phyloP scores from a whole-genome alignment of 805 yeast species.

The Metschnikowia bowlesiae region DNA sequence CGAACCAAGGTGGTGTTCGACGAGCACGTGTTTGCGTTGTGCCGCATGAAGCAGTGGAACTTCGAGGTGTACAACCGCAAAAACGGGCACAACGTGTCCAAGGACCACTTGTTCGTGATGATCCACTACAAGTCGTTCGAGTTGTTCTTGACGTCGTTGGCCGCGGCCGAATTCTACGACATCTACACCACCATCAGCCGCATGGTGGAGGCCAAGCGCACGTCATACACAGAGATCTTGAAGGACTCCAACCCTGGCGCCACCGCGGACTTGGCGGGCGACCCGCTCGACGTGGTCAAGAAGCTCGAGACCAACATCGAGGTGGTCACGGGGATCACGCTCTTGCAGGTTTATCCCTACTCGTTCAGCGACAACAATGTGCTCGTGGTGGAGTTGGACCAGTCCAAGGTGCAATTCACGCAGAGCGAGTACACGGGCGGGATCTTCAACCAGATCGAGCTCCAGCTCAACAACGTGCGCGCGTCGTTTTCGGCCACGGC shows the following conservation, averaged over 20 bases:
- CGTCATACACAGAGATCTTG: constrained; percentile 72
- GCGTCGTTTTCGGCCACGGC: constrained; percentile 64
- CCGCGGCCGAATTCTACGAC: constrained; percentile 79
- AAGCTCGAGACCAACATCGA: constrained; percentile 65
- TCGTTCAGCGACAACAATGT: constrained; percentile 76
- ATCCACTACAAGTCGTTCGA: constrained; percentile 49
- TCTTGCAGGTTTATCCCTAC: constrained; percentile 75
- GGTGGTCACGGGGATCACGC: constrained; percentile 52
- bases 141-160: constrained; percentile 72
- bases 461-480: constrained; percentile 57
- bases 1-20: constrained; percentile 71
- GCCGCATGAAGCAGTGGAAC: constrained; percentile 43
- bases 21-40: constrained; percentile 76
- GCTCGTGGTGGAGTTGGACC: constrained; percentile 55
- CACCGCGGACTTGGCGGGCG: neutral
- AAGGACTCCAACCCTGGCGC: constrained; percentile 46
- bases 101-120: constrained; percentile 58
- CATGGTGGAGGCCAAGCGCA: constrained; percentile 66
- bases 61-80: constrained; percentile 67
- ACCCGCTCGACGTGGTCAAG: constrained; percentile 26
- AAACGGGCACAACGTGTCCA: constrained; percentile 41
- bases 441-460: constrained; percentile 52
- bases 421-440: constrained; percentile 43
- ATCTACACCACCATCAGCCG: constrained; percentile 66
- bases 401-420: constrained; percentile 48